Evolutionary conservation across 2,329 filamentous ascomycete species (phyloP), one percentile per base, ranked within the genome.

Genomic region (Talaromyces sp.): DNA sequence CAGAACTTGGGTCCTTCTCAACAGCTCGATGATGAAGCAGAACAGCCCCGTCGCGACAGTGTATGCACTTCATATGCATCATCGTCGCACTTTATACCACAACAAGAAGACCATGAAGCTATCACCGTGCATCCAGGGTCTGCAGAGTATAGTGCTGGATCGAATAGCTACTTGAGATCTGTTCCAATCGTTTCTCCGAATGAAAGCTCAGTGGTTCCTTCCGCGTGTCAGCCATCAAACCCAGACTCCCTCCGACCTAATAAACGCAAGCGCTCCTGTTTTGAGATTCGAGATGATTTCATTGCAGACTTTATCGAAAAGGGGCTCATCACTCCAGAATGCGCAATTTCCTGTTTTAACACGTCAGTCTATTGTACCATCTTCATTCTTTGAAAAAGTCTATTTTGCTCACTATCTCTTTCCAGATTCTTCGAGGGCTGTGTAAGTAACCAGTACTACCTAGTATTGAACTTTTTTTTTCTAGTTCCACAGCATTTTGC

Each of bases 371-470:
- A 16, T 8, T 16, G 27, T 3, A 2, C 1, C 2, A 32, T 0
- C 3, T 39, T 16, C 24, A 16, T 19, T 24, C 13, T 27, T 16
- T 13, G 4, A 13, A 17, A 24, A 47, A 22, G 29, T 39, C 8
- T 35, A 47, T 45, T 4, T 32, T 20, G n/a, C 40, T 29, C 4
- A 27, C 13, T 3, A 17, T n/a, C 11, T 8, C 19, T 3, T 14
- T 30, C 0, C 39, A 71, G 69, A 2, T 74, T 74, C 52, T 74
- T 74, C 20, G 57, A 70, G 51, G 71, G 71, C 19, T 74, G 71
- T 36, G 69, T 71, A 62, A 36, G 68, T 60, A 14, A n/a, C n/a
- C n/a, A n/a, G n/a, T n/a, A n/a, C n/a, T n/a, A n/a, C n/a, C n/a
- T n/a, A n/a, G n/a, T n/a, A n/a, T n/a, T n/a, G n/a, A n/a, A n/a